Base-by-base conservation (phyloP, 805 yeast genomes). In the Groenewaldozyma tartarivorans region DNA sequence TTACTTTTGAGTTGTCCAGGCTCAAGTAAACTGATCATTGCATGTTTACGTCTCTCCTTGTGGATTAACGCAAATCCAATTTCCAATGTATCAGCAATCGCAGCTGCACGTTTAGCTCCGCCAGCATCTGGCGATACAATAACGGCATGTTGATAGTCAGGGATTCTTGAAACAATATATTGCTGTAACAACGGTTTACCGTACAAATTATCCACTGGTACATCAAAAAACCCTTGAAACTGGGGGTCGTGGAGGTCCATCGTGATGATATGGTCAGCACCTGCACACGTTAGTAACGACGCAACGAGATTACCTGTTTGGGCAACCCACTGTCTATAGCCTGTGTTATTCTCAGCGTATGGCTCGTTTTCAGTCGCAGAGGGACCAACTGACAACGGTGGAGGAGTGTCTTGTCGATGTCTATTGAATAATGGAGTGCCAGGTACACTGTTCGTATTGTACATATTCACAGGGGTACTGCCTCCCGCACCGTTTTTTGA, bases 181-280 rank as follows among this genome's bases (percentile, higher is more conserved):
- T 84, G 82, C 58, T 84, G 88, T 42, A 90, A 66, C 43, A 92
- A 67, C 1, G 96, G 96, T 57, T 82, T 81, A 36, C 92, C 84
- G 59, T 85, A 86, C 49, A 92, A 61, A 58, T 92, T 92, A 60
- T 92, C 99, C 33, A 92, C 96, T 2, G 96, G 96, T 34, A 92
- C 82, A 54, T 88, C 92, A 57, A 92, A 92, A 56, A 86, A 92
- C 3, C 99, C 99, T 61, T 94, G 97, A 62, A 86, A 92, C 62
- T 92, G 98, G 1, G 97, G 87, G 56, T 92, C 98, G 59, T 92
- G 99, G 43, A 92, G 68, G 57, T 92, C 99, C 96, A 92, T 88
- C 2, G 99, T 92, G 48, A 92, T 87, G 42, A 88, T 79, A 55
- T 94, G 92, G 61, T 92, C 95, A 1, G 97, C 96, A 31, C 98